Percentiles rank a stretch among this genome's conserved stretches.
Conservation (phyloP, 257 asterid species). For the Gentiana dahurica region DNA sequence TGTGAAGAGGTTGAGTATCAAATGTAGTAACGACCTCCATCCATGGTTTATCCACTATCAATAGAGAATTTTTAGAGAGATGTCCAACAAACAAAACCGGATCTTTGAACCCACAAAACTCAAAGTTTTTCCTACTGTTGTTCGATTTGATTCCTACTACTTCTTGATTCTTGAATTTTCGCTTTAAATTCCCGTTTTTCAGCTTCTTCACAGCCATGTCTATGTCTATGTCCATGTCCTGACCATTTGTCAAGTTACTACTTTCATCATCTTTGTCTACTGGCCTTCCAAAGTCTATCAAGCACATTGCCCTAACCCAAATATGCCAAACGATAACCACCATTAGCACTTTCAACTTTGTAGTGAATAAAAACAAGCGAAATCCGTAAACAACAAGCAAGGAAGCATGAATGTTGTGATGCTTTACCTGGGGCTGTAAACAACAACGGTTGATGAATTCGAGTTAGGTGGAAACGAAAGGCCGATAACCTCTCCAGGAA, state of each 20-base stretch:
- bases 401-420: no score
- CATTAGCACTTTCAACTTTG: conserved; percentile 1
- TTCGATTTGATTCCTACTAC: conserved; percentile 37
- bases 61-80: conserved; percentile 64
- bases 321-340: not conserved
- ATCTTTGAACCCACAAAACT: conserved; percentile 48
- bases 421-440: conserved; percentile 81
- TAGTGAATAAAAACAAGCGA: no score
- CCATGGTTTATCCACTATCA: conserved; percentile 96
- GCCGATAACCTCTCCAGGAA: conserved; percentile 98
- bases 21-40: conserved; percentile 51
- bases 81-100: conserved; percentile 89
- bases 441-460: conserved; percentile 63
- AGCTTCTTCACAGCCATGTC: conserved; percentile 28
- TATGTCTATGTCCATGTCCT: conserved; percentile 7
- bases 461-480: conserved; percentile 74
- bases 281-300: conserved; percentile 79
- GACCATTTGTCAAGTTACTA: conserved; percentile 26
- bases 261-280: conserved; percentile 41
- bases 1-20: conserved; percentile 82
- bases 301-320: conserved; percentile 65
- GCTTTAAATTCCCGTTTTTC: conserved; percentile 48
- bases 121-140: conserved; percentile 50
- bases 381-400: no score
- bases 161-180: conserved; percentile 29